A percentile compares a stretch with the other conserved stretches of the same genome.
These are phyloP conservation scores for Lanmaoa pseudosensibilis DNA, from an alignment of 768 basidiomycete species.

Conservation along the genomic window DNA sequence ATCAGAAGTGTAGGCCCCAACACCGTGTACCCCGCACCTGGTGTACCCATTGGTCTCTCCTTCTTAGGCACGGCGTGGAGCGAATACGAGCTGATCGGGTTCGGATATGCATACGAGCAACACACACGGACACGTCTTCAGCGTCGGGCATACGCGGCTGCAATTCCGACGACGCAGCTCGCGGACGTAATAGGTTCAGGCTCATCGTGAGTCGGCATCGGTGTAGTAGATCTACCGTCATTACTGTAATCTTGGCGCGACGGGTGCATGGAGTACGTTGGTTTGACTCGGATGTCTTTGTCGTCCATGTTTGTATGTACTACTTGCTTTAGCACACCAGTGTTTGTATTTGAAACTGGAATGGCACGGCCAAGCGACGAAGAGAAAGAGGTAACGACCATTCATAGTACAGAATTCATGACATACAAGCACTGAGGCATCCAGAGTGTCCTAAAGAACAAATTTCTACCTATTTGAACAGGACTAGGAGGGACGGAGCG, in stretches of 20 bases:
- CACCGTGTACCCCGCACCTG: constrained; percentile 36
- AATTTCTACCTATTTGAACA: too few species aligned
- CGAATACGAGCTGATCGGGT: constrained; percentile 41
- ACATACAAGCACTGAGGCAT: too few species aligned
- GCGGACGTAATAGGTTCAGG: constrained; percentile 30
- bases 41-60: constrained; percentile 41
- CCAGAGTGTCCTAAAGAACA: too few species aligned
- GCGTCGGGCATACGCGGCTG: constrained; percentile 49
- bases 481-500: too few species aligned
- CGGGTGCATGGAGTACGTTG: neutral
- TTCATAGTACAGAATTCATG: too few species aligned
- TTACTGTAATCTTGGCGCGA: too few species aligned
- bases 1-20: constrained; percentile 36
- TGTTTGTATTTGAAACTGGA: neutral
- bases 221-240: neutral
- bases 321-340: neutral
- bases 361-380: too few species aligned
- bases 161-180: constrained; percentile 57
- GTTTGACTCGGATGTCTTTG: neutral
- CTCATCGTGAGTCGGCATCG: neutral
- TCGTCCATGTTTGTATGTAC: neutral
- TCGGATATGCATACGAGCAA: constrained; percentile 52
- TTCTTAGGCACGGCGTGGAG: constrained; percentile 47
- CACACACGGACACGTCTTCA: constrained; percentile 51
- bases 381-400: too few species aligned